Percentiles rank a stretch among this genome's conserved stretches.
Evolutionary conservation across 139 green algal species (phyloP).

Genomic region (Micromonas commoda): DNA sequence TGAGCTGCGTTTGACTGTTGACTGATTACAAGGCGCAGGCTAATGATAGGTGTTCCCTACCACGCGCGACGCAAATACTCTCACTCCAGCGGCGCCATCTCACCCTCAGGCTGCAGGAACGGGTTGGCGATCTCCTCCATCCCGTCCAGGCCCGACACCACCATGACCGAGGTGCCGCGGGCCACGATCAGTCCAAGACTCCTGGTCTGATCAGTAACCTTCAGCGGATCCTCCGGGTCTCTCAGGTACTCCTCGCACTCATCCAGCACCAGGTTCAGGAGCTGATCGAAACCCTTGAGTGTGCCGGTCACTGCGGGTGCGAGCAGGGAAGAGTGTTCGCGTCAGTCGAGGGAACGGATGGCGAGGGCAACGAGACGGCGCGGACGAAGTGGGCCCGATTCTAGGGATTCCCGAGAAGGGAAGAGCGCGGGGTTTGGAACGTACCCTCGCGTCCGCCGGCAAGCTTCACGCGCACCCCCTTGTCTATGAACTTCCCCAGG

Average conservation of each 20-base stretch:
- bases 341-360: too few species aligned
- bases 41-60: too few species aligned
- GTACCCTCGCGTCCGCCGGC: conserved; percentile 79
- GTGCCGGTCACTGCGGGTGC: conserved; percentile 60
- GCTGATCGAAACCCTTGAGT: conserved; percentile 95
- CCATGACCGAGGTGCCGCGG: conserved; percentile 85
- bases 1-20: too few species aligned
- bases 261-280: conserved; percentile 97
- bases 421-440: too few species aligned
- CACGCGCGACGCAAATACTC: too few species aligned
- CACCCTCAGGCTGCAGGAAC: conserved; percentile 45
- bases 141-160: conserved; percentile 74
- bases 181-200: conserved; percentile 76
- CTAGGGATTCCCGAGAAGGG: too few species aligned
- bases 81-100: not conserved
- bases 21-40: too few species aligned
- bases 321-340: too few species aligned
- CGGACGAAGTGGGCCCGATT: too few species aligned
- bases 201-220: conserved; percentile 71
- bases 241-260: conserved; percentile 82
- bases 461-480: conserved; percentile 89
- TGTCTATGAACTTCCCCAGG: conserved; percentile 90
- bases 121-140: conserved; percentile 85
- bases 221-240: conserved; percentile 71
- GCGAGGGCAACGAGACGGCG: too few species aligned